Evolutionary conservation across 2,329 filamentous ascomycete species (phyloP).

Genomic region (Diaporthe ilicicola): DNA sequence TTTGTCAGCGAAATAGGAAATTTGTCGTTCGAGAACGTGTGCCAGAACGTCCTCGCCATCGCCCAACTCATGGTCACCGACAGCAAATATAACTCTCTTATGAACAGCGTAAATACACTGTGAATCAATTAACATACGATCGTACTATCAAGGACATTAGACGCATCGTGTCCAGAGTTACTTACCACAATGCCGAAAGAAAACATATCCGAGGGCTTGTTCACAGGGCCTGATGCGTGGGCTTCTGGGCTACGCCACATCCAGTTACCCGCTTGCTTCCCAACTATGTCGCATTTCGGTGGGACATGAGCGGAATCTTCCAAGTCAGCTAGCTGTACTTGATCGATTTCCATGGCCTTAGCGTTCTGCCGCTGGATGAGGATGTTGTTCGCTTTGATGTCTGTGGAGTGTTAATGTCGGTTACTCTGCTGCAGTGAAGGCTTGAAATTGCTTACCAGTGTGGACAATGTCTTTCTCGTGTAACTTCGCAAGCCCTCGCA

Average conservation of each 20-base stretch:
- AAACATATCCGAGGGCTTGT: constrained; percentile 22
- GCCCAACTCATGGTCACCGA: background rate
- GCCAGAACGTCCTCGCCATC: constrained; percentile 17
- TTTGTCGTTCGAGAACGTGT: constrained; percentile 14
- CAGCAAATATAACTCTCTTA: constrained; percentile 14
- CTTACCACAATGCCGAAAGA: constrained; percentile 20
- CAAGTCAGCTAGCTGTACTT: constrained; percentile 13
- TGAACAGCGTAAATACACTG: constrained; percentile 22
- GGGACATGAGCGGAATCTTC: constrained; percentile 8
- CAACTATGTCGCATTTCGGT: background rate
- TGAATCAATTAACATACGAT: background rate
- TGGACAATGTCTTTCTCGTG: constrained; percentile 17
- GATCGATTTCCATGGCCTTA: background rate
- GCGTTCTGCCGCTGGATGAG: constrained; percentile 8
- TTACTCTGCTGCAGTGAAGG: background rate
- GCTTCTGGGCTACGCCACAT: constrained; percentile 14
- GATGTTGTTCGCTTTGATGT: constrained; percentile 14
- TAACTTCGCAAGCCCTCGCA: background rate
- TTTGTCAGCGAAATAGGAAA: constrained; percentile 20
- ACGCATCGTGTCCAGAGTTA: background rate
- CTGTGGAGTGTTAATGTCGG: background rate
- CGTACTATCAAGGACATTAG: background rate
- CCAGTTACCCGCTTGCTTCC: constrained; percentile 7
- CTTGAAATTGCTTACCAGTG: background rate
- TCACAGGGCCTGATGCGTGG: constrained; percentile 3